These are phyloP conservation scores for Raffaelea ambrosiae DNA, from an alignment of 2,329 filamentous ascomycete species.

Conservation along the genomic window DNA sequence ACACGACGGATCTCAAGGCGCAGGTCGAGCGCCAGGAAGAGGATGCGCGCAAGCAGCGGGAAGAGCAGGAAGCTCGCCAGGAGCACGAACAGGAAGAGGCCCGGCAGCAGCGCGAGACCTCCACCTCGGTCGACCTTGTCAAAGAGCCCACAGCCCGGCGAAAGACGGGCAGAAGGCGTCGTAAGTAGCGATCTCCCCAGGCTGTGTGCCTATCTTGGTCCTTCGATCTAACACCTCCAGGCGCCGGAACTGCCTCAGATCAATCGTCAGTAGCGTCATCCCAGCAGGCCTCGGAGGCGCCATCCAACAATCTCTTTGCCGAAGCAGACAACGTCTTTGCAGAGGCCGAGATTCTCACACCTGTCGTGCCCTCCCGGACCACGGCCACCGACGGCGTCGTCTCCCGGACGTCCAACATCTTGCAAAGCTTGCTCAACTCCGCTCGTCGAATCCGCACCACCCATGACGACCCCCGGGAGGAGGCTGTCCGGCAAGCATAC, in stretches of 20 bases:
- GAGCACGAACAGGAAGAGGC: background rate
- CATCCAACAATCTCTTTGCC: conserved; percentile 21
- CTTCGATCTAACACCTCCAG: too few relatives aligned
- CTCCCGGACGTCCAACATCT: conserved; percentile 8
- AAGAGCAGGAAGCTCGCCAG: background rate
- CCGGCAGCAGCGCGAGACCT: background rate
- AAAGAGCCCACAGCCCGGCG: background rate
- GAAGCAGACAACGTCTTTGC: conserved; percentile 26
- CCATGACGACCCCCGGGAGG: conserved; percentile 5
- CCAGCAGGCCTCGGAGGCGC: background rate
- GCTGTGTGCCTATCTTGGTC: too few relatives aligned
- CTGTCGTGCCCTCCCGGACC: conserved; percentile 3
- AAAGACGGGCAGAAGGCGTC: too few relatives aligned
- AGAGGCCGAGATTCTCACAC: conserved; percentile 22
- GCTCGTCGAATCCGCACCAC: conserved; percentile 4
- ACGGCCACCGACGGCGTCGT: conserved; percentile 1
- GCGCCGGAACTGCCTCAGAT: too few relatives aligned
- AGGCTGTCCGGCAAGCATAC: conserved; percentile 10
- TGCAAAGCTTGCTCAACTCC: conserved; percentile 12
- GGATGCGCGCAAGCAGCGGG: background rate
- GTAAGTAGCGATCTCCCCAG: background rate
- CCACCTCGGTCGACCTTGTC: conserved; percentile 2
- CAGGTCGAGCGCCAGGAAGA: background rate
- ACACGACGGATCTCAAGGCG: background rate
- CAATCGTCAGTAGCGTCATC: too few relatives aligned